These are phyloP conservation scores for Penicillium hesseltinei DNA, from an alignment of 2,329 filamentous ascomycete genomes.

Conservation along the genomic window DNA sequence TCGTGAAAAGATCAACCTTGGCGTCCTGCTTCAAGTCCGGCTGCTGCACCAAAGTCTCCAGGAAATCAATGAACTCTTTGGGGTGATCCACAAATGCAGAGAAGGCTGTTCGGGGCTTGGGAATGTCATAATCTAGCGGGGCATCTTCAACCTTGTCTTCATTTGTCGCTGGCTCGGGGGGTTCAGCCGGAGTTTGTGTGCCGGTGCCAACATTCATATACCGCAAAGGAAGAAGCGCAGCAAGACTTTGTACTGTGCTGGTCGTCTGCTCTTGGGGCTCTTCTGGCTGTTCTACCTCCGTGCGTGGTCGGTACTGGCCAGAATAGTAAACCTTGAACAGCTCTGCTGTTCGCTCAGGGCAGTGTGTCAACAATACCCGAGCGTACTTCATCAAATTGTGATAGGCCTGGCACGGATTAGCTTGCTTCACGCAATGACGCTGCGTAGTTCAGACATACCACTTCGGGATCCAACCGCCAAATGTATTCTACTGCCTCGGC, in stretches of 20 bases:
- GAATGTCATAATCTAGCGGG: conserved; percentile 67
- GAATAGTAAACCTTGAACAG: conserved; percentile 96
- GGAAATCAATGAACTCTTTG: conserved; percentile 84
- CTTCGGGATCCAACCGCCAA: conserved; percentile 76
- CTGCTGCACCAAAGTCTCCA: conserved; percentile 81
- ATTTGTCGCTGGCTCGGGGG: conserved; percentile 26
- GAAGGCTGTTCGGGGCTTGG: conserved; percentile 84
- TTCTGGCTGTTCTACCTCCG: conserved; percentile 58
- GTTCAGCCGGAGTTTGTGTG: conserved; percentile 33
- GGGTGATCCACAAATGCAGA: conserved; percentile 95
- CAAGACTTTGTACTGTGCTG: conserved; percentile 80
- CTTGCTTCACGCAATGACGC: not conserved
- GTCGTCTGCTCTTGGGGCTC: conserved; percentile 54
- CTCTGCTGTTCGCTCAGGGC: conserved; percentile 75
- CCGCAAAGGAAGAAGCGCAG: conserved; percentile 77
- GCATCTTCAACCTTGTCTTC: conserved; percentile 36
- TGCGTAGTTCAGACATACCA: conserved; percentile 51
- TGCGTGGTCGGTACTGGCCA: conserved; percentile 69
- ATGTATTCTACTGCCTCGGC: conserved; percentile 87
- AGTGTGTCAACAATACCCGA: conserved; percentile 82
- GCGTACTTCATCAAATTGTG: conserved; percentile 93
- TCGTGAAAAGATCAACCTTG: conserved; percentile 85
- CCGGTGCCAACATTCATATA: conserved; percentile 69
- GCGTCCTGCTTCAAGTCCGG: conserved; percentile 69
- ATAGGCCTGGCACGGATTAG: conserved; percentile 64